phyloP scores from a whole-genome alignment of 2,329 filamentous ascomycete genomes.

The Colletotrichum camelliae region DNA sequence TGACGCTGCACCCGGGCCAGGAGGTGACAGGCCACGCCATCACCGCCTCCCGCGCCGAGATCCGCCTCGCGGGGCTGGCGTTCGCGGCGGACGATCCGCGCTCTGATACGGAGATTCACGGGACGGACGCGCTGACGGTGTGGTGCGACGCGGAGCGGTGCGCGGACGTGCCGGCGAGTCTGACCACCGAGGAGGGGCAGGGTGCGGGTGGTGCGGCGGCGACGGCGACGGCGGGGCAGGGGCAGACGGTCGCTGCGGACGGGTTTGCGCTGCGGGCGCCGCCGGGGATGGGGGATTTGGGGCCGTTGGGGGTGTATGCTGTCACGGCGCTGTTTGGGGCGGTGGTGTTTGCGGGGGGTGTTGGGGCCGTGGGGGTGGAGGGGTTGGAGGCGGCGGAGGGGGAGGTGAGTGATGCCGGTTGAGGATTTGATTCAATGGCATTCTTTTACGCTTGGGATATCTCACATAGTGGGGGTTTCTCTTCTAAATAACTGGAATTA shows the following conservation, averaged over 20 bases:
- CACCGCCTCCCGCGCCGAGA: neutral
- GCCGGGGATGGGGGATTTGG: neutral
- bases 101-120: neutral
- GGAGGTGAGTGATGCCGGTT: too few species aligned
- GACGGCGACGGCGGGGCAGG: too few species aligned
- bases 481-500: fast-evolving
- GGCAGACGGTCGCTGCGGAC: too few species aligned
- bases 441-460: too few species aligned
- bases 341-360: neutral
- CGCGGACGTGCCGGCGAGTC: neutral
- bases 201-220: neutral
- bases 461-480: too few species aligned
- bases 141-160: neutral
- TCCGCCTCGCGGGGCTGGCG: neutral
- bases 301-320: neutral
- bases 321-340: neutral
- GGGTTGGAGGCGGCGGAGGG: neutral
- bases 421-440: too few species aligned
- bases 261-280: neutral
- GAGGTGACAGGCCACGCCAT: neutral
- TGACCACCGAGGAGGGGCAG: neutral
- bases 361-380: neutral
- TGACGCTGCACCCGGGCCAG: neutral
- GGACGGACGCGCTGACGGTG: neutral
- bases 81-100: neutral